Conservation (phyloP, 768 basidiomycete genomes). For the Hydnomerulius pinastri region DNA sequence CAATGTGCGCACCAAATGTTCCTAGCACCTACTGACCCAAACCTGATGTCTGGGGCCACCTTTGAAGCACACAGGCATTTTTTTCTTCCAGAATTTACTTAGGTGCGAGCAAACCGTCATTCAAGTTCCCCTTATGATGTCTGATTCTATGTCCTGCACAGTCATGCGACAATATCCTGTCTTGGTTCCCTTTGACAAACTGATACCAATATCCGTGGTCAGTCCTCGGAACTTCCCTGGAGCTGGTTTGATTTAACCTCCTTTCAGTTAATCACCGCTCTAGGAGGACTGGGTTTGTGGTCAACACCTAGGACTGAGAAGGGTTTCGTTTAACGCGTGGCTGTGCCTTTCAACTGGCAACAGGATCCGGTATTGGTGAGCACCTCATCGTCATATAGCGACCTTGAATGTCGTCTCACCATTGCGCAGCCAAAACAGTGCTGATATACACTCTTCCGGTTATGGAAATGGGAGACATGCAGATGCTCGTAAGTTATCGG, state of each 20-base stretch:
- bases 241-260: neutral
- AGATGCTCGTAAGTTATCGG: neutral
- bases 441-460: neutral
- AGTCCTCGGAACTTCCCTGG: neutral
- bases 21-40: neutral
- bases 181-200: neutral
- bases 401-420: neutral
- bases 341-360: neutral
- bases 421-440: neutral
- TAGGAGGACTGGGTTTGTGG: slow-evolving; percentile 6
- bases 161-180: slow-evolving; percentile 9
- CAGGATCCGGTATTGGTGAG: slow-evolving; percentile 10
- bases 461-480: neutral
- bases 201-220: slow-evolving; percentile 5
- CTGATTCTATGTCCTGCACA: neutral
- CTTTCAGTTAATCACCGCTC: slow-evolving; percentile 1
- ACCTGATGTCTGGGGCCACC: too few relatives aligned
- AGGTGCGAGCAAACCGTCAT: slow-evolving; percentile 1
- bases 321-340: too few relatives aligned
- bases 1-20: neutral
- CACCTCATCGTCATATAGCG: neutral
- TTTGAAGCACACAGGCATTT: slow-evolving; percentile 8
- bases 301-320: too few relatives aligned
- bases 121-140: neutral
- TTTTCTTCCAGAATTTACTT: slow-evolving; percentile 10